A percentile compares a stretch with the other conserved stretches of the same genome.
phyloP scores from a whole-genome alignment of 1,284 basidiomycete genomes.

The Coniophora puteana region DNA sequence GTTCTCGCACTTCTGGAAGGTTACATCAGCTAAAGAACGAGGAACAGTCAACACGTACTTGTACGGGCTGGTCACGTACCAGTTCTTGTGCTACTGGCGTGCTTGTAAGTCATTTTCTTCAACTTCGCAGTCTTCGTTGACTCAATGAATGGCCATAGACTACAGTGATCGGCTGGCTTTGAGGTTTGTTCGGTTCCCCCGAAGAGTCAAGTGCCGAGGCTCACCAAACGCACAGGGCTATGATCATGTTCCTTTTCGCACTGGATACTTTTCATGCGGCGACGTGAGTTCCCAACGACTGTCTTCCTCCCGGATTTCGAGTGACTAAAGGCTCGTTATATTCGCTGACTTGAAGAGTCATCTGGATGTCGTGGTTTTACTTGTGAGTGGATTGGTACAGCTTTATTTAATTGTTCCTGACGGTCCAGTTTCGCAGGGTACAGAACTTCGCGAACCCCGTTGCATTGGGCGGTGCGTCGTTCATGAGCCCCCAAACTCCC shows the following conservation, averaged over 20 bases:
- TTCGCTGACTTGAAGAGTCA: slow-evolving; percentile 10
- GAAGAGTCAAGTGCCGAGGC: too few species aligned
- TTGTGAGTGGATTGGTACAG: slow-evolving; percentile 7
- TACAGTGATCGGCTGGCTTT: too few species aligned
- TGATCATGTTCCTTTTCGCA: not conserved
- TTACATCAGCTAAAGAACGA: too few species aligned
- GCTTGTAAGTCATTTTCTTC: slow-evolving; percentile 28
- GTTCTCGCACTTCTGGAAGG: too few species aligned
- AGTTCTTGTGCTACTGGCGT: slow-evolving; percentile 39
- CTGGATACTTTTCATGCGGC: slow-evolving; percentile 14
- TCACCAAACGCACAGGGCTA: not conserved
- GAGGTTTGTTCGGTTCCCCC: too few species aligned
- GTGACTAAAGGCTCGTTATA: too few species aligned
- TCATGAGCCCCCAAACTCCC: too few species aligned
- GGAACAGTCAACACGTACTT: slow-evolving; percentile 47
- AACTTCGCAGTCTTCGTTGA: not conserved
- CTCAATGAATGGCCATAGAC: too few species aligned
- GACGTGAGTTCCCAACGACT: slow-evolving; percentile 16
- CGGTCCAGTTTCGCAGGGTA: slow-evolving; percentile 30
- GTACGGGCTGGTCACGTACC: slow-evolving; percentile 42
- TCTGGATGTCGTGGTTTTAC: slow-evolving; percentile 24
- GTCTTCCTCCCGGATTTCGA: not conserved
- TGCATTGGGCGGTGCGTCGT: slow-evolving; percentile 28
- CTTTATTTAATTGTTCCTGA: not conserved
- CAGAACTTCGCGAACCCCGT: slow-evolving; percentile 37